Percentiles rank a stretch among this genome's conserved stretches.
Evolutionary conservation across 2,329 filamentous ascomycete species (phyloP).

Genomic region (Apiospora kogelbergensis): DNA sequence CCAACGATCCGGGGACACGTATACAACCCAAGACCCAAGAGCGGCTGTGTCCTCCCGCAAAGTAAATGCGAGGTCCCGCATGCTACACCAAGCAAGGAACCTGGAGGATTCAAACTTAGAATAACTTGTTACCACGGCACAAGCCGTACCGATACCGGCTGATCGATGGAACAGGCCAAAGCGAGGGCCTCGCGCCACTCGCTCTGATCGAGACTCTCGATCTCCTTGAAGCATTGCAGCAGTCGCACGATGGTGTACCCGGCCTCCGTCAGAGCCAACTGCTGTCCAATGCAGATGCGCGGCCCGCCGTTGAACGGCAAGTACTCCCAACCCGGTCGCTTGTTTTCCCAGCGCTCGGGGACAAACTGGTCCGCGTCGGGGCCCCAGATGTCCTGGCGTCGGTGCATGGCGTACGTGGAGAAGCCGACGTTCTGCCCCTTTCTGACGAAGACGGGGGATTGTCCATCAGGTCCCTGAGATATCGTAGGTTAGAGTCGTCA

Average conservation of each 20-base stretch:
- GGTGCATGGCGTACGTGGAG: constrained; percentile 15
- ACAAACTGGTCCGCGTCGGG: constrained; percentile 21
- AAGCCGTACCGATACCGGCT: constrained; percentile 9
- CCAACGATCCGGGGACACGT: neutral
- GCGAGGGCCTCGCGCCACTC: constrained; percentile 9
- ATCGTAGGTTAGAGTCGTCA: neutral
- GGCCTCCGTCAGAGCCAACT: constrained; percentile 59
- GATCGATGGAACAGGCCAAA: constrained; percentile 7
- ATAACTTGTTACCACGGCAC: neutral
- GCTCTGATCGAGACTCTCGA: constrained; percentile 7
- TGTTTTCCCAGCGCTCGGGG: constrained; percentile 27
- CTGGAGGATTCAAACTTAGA: neutral
- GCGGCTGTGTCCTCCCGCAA: neutral
- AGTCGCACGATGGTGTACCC: constrained; percentile 35
- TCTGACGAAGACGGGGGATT: constrained; percentile 15
- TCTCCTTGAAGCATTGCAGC: constrained; percentile 5
- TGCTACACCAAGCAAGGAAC: neutral
- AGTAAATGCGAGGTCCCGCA: neutral
- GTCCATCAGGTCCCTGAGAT: constrained; percentile 15
- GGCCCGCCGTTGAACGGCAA: constrained; percentile 58
- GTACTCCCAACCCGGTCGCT: constrained; percentile 48
- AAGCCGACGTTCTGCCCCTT: constrained; percentile 19
- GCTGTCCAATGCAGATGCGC: constrained; percentile 55
- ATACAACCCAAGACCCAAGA: neutral
- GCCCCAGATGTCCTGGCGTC: constrained; percentile 21